Evolutionary conservation across 257 asterid genomes (phyloP).

Genomic region (Solanum chaucha): DNA sequence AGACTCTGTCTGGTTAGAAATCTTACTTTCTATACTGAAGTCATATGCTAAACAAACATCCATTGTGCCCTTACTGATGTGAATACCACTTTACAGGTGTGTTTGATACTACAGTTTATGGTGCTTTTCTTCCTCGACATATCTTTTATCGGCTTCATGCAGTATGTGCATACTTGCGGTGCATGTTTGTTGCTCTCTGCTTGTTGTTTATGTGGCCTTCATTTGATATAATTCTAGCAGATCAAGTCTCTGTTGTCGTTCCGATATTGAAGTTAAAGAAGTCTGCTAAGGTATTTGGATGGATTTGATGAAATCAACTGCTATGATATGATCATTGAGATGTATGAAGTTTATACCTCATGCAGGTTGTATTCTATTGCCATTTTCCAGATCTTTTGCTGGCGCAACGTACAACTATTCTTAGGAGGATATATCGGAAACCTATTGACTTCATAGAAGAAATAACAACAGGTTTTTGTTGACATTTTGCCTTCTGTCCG

Average conservation of each 20-base stretch:
- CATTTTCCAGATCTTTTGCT: slow-evolving; percentile 93
- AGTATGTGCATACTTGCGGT: slow-evolving; percentile 82
- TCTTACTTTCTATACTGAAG: neutral
- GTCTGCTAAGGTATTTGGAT: slow-evolving; percentile 55
- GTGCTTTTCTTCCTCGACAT: slow-evolving; percentile 82
- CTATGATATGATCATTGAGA: neutral
- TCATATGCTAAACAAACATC: neutral
- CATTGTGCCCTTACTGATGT: neutral
- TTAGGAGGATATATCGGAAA: slow-evolving; percentile 74
- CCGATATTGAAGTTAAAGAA: slow-evolving; percentile 74
- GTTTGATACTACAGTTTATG: slow-evolving; percentile 73
- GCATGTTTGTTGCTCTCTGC: slow-evolving; percentile 78
- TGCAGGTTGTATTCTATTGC: slow-evolving; percentile 86
- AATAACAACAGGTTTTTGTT: slow-evolving; percentile 65
- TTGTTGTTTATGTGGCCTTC: slow-evolving; percentile 61
- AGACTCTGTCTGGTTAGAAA: slow-evolving; percentile 63
- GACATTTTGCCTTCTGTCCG: neutral
- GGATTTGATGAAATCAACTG: neutral
- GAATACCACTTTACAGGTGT: slow-evolving; percentile 30
- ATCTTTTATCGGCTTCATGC: slow-evolving; percentile 71
- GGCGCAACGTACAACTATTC: slow-evolving; percentile 73
- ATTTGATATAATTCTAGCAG: slow-evolving; percentile 62
- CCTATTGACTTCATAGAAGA: slow-evolving; percentile 86
- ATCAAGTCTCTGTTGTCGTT: slow-evolving; percentile 78
- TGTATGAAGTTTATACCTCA: neutral